Evolutionary conservation across 768 basidiomycete species (phyloP).

Genomic region (Macrocybe gigantea): DNA sequence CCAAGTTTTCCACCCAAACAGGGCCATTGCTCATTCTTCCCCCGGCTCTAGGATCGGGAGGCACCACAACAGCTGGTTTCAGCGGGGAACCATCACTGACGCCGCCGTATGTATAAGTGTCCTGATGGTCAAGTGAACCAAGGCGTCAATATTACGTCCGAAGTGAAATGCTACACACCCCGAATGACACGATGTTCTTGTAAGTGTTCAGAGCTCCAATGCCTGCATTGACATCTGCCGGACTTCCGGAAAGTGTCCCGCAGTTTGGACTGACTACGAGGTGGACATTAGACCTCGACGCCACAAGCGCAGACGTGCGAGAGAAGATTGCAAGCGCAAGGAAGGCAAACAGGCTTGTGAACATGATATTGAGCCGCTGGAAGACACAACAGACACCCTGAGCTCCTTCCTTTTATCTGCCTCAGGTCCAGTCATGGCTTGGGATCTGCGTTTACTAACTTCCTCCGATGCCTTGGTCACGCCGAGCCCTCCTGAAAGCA

Average conservation of each 20-base stretch:
- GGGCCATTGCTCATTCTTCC: constrained; percentile 45
- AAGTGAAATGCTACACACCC: constrained; percentile 23
- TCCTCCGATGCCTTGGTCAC: too few species aligned
- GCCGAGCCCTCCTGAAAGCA: too few species aligned
- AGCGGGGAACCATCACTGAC: constrained; percentile 39
- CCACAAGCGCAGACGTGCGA: constrained; percentile 12
- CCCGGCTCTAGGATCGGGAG: constrained; percentile 41
- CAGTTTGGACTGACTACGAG: constrained; percentile 44
- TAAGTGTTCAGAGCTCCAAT: constrained; percentile 26
- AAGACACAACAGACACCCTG: constrained; percentile 7
- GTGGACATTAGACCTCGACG: constrained; percentile 15
- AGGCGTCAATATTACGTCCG: constrained; percentile 6
- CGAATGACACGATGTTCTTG: constrained; percentile 47
- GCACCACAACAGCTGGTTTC: constrained; percentile 31
- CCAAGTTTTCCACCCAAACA: constrained; percentile 45
- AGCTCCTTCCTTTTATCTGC: neutral
- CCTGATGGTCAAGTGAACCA: constrained; percentile 21
- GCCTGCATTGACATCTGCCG: constrained; percentile 41
- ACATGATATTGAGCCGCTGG: neutral
- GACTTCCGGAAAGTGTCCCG: constrained; percentile 29
- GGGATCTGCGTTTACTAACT: too few species aligned
- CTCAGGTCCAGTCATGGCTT: too few species aligned
- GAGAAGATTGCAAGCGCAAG: constrained; percentile 15
- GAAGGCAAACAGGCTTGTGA: neutral
- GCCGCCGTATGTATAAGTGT: constrained; percentile 27